phyloP scores from a whole-genome alignment of 2,329 filamentous ascomycete genomes.

The Ophiostoma piceae region DNA sequence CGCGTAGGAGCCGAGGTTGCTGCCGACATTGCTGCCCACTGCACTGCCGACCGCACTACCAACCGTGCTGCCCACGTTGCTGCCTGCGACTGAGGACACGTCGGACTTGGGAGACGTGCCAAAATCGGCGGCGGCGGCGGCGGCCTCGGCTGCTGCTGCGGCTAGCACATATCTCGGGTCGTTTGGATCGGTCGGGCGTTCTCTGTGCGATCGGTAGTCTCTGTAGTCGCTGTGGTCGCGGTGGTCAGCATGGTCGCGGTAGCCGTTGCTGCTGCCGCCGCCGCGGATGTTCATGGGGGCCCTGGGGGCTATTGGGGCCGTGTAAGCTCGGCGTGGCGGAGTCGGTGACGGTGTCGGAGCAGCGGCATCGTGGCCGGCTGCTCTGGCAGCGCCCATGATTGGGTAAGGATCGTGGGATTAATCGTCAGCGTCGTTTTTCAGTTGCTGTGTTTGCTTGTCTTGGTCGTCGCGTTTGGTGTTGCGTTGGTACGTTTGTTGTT shows the following conservation, averaged over 20 bases:
- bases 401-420: neutral
- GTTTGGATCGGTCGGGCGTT: conserved; percentile 15
- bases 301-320: conserved; percentile 19
- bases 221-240: conserved; percentile 13
- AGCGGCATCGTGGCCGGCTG: conserved; percentile 22
- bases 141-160: conserved; percentile 23
- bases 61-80: conserved; percentile 14
- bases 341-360: conserved; percentile 16
- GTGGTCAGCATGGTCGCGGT: conserved; percentile 11
- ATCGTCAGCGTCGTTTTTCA: neutral
- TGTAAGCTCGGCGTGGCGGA: conserved; percentile 23
- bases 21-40: conserved; percentile 5
- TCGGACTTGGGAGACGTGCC: conserved; percentile 22
- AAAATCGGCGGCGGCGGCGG: conserved; percentile 20
- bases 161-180: conserved; percentile 21
- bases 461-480: neutral
- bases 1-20: conserved; percentile 14
- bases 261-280: conserved; percentile 10
- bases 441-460: neutral
- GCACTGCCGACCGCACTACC: conserved; percentile 4
- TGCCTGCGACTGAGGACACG: conserved; percentile 17
- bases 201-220: conserved; percentile 11
- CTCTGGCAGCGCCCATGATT: conserved; percentile 21
- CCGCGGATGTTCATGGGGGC: conserved; percentile 14
- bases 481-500: neutral